Conservation (phyloP, 768 basidiomycete species). For the Boletus pseudopeckii region DNA sequence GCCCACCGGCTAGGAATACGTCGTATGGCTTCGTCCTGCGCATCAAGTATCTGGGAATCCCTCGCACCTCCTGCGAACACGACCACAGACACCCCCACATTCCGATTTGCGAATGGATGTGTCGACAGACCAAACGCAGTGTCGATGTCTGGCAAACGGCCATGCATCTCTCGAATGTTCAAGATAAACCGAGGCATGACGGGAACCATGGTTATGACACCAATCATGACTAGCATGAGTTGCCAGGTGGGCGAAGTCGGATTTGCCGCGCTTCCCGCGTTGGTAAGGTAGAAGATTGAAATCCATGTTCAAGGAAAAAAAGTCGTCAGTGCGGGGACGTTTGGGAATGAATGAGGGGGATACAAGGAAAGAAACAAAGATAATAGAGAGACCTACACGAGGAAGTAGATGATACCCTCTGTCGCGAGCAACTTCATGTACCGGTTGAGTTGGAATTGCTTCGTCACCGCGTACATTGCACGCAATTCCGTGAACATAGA, state of each 20-base stretch:
- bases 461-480: background rate
- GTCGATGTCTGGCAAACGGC: background rate
- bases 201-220: background rate
- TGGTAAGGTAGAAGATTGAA: background rate
- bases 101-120: background rate
- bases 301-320: background rate
- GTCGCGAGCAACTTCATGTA: background rate
- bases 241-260: background rate
- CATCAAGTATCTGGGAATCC: no score
- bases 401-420: constrained; percentile 5
- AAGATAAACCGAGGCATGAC: background rate
- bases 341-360: background rate
- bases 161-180: background rate
- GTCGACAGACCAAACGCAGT: background rate
- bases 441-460: background rate
- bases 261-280: background rate
- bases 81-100: background rate
- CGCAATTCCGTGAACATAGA: background rate
- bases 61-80: background rate
- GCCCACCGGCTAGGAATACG: background rate
- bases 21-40: background rate
- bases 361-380: background rate
- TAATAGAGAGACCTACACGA: background rate
- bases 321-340: background rate
- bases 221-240: background rate